A percentile compares a stretch with the other conserved stretches of the same genome.
Evolutionary conservation across 192 early-diverging fungal genomes (phyloP).

Genomic region (Haplosporangium gracile): DNA sequence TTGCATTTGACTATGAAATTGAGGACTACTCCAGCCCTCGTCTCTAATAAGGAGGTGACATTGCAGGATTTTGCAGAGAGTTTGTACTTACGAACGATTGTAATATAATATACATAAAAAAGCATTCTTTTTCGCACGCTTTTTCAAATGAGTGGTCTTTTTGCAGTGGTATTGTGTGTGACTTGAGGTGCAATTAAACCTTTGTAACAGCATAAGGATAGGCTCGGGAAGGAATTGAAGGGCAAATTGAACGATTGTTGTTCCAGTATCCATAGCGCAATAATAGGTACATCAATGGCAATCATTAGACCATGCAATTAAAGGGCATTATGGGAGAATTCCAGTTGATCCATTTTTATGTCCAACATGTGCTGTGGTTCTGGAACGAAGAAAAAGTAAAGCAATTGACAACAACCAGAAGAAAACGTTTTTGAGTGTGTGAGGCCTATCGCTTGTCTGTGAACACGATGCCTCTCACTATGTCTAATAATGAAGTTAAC

Average conservation of each 20-base stretch:
- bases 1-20: conserved; percentile 44
- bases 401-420: neutral
- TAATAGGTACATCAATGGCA: neutral
- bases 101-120: neutral
- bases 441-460: neutral
- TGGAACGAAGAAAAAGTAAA: neutral
- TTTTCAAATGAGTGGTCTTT: neutral
- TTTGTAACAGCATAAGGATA: neutral
- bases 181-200: too few relatives aligned
- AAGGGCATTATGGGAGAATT: neutral
- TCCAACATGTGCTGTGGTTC: neutral
- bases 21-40: conserved; percentile 41
- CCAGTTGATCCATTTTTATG: neutral
- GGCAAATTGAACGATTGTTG: neutral
- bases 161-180: too few relatives aligned
- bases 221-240: neutral
- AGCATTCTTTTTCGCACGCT: neutral
- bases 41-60: neutral
- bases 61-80: neutral
- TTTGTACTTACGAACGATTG: neutral
- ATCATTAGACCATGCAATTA: neutral
- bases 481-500: neutral
- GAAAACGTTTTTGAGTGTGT: neutral
- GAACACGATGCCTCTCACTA: neutral
- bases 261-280: neutral